These are phyloP conservation scores for Tetragonia tetragonoides DNA, from an alignment of 148 eudicot species.

Conservation along the genomic window DNA sequence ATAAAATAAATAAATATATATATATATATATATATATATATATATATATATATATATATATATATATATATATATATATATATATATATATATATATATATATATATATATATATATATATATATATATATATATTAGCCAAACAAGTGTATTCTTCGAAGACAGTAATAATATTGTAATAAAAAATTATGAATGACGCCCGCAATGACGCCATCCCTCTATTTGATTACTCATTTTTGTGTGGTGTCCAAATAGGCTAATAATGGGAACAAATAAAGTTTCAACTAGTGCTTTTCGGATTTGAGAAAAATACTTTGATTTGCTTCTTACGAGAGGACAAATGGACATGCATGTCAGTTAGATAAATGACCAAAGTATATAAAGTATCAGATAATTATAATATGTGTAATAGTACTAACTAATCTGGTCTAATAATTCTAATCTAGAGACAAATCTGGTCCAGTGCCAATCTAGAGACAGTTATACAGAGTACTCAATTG, in stretches of 20 bases:
- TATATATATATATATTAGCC: no score
- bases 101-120: no score
- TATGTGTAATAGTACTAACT: no score
- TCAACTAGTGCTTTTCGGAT: conserved; percentile 20
- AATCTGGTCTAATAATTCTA: conserved; percentile 15
- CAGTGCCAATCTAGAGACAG: conserved; percentile 27
- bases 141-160: conserved; percentile 17
- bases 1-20: no score
- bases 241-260: not conserved
- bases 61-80: no score
- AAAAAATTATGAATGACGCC: conserved; percentile 21
- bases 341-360: conserved; percentile 21
- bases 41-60: no score
- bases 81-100: no score
- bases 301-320: conserved; percentile 19
- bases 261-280: not conserved
- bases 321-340: not conserved
- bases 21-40: no score
- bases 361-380: conserved; percentile 7
- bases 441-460: conserved; percentile 18
- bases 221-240: not conserved
- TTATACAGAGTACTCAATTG: conserved; percentile 24
- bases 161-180: conserved; percentile 3
- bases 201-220: conserved; percentile 28
- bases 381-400: no score